Evolutionary conservation across 345 rosid genomes (phyloP).

Genomic region (Tarenaya hassleriana): DNA sequence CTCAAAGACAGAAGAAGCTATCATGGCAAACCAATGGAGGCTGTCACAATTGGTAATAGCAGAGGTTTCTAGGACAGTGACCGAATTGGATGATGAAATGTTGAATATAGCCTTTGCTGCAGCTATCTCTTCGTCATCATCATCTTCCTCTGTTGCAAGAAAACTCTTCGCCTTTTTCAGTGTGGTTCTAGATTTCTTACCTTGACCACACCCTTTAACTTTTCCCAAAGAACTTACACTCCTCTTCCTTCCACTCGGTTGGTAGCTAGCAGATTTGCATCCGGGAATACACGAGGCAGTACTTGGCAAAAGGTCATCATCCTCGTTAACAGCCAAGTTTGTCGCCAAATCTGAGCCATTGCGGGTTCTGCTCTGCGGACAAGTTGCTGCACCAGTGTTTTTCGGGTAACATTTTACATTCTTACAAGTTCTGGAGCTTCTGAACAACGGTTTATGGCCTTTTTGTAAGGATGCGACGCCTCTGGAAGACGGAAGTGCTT

Average conservation of each 20-base stretch:
- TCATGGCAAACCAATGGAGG: constrained; percentile 46
- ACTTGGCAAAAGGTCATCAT: no score
- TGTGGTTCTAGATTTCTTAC: constrained; percentile 10
- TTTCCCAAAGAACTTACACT: constrained; percentile 13
- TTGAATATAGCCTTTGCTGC: constrained; percentile 46
- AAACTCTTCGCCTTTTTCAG: constrained; percentile 36
- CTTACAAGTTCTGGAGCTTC: constrained; percentile 18
- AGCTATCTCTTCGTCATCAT: constrained; percentile 35
- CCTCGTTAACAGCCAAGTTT: constrained; percentile 1
- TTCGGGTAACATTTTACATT: constrained; percentile 19
- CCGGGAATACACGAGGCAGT: neutral
- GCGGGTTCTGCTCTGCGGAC: no score
- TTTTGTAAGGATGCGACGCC: constrained; percentile 12
- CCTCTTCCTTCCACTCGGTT: constrained; percentile 7
- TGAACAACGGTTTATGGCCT: constrained; percentile 8
- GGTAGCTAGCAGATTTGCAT: constrained; percentile 15
- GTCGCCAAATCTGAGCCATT: constrained; percentile 13
- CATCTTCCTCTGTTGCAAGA: constrained; percentile 34
- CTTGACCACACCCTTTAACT: constrained; percentile 4
- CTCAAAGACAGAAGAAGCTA: constrained; percentile 33
- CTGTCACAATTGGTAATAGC: constrained; percentile 12
- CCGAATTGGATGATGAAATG: constrained; percentile 33
- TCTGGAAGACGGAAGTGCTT: constrained; percentile 21
- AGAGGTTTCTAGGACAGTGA: constrained; percentile 20
- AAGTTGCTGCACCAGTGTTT: neutral